Evolutionary conservation across 2,329 filamentous ascomycete genomes (phyloP).

Genomic region (Dactylellina sp.): DNA sequence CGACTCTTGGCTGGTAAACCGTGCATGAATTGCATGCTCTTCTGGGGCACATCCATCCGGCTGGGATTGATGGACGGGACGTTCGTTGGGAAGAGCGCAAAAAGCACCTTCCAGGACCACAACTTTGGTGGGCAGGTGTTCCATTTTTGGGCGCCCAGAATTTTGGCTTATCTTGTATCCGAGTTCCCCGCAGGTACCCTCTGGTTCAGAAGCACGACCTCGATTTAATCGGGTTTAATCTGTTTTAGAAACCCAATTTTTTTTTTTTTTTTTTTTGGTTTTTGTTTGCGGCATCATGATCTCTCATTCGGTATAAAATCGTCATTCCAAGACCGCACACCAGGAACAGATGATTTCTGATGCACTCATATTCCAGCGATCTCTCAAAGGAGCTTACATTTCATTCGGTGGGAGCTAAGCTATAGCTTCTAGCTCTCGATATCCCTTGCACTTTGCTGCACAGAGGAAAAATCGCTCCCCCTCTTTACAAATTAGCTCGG

Average conservation of each 20-base stretch:
- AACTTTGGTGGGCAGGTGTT: constrained; percentile 18
- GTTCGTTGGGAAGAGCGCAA: not conserved
- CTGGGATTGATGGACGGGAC: constrained; percentile 25
- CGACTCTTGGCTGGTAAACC: constrained; percentile 45
- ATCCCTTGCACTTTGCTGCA: constrained; percentile 7
- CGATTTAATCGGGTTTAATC: not conserved
- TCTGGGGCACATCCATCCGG: constrained; percentile 33
- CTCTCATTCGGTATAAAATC: constrained; percentile 6
- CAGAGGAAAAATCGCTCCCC: constrained; percentile 36
- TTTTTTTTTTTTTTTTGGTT: not conserved
- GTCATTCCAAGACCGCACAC: constrained; percentile 41
- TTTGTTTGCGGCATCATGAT: not conserved
- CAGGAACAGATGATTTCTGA: constrained; percentile 27
- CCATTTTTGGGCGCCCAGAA: constrained; percentile 42
- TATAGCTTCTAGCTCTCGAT: constrained; percentile 1
- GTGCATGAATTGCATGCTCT: constrained; percentile 41
- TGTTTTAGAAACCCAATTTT: not conserved
- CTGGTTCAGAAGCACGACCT: not conserved
- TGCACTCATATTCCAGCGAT: constrained; percentile 25
- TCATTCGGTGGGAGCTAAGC: constrained; percentile 7
- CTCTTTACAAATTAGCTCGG: constrained; percentile 29
- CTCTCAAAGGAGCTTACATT: not conserved
- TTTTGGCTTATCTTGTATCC: constrained; percentile 35
- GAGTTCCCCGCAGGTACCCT: constrained; percentile 37
- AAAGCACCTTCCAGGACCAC: constrained; percentile 39